Evolutionary conservation across 1,284 basidiomycete genomes (phyloP), one percentile per base, ranked within the genome.

Genomic region (Caloboletus inedulis): DNA sequence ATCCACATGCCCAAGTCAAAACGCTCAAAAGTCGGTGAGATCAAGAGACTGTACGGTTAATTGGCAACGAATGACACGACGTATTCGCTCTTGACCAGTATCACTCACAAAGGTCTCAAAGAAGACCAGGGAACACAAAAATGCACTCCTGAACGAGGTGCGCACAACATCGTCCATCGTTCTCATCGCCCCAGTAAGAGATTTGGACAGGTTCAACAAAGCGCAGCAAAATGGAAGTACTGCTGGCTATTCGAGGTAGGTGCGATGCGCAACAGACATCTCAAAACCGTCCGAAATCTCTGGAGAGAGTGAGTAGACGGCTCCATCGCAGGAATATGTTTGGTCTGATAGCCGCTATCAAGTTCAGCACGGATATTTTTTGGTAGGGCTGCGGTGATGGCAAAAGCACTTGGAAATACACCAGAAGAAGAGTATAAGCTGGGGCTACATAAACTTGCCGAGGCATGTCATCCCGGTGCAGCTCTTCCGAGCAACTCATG

Each of bases 191-290:
- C 19, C 42, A 44, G n/a, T 36, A 19, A 47, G 34, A 31, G 31
- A 33, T 52, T 87, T 44, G 19, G 41, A 45, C 55, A 92, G 89
- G 74, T 93, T 44, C 88, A 89, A 77, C 78, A 78, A 66, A 83
- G 84, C 69, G 73, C 81, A 31, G 92, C 94, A 63, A 88, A 92
- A 75, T 97, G 89, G 84, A 83, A 87, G 60, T 97, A 96, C 72
- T 89, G 92, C 71, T 99, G 94, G 93, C 72, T 98, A 30, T 97
- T 99, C 69, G 86, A 89, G 62, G 90, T 98, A 25, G 94, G 94
- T 37, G 86, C 93, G 65, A 96, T 98, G 92, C 83, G 96, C 54
- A 98, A 96, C 74, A 78, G 92, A 36, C 90, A 94, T 72, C 76
- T 99, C 41, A 94, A 98, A 77, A 94, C 93, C 57, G 91, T 98